Conservation (phyloP, 177 flowering plant species). For the Telopea speciosissima region DNA sequence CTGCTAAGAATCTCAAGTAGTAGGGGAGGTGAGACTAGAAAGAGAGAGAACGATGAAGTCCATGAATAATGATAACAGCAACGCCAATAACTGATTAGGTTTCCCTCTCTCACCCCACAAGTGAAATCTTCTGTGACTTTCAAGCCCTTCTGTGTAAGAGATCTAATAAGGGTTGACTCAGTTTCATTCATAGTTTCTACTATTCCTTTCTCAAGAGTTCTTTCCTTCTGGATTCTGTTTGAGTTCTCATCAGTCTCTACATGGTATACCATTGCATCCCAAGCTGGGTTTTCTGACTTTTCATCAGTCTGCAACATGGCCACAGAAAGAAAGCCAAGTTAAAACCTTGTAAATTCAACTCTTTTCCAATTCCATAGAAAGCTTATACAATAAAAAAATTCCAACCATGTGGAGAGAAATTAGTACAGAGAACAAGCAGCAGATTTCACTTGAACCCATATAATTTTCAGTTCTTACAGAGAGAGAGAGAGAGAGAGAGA, state of each 20-base stretch:
- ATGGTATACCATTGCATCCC: slow-evolving; percentile 40
- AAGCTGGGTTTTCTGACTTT: slow-evolving; percentile 30
- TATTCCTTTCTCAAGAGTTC: slow-evolving; percentile 37
- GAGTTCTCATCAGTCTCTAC: slow-evolving; percentile 9
- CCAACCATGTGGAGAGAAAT: too few species aligned
- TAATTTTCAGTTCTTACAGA: too few species aligned
- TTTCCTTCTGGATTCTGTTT: slow-evolving; percentile 9
- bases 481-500: too few species aligned
- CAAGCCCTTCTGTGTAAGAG: slow-evolving; percentile 45
- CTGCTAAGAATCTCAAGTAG: slow-evolving; percentile 15
- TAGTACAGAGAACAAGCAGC: too few species aligned
- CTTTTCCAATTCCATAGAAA: not conserved
- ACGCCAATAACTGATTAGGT: slow-evolving; percentile 69
- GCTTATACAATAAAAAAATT: too few species aligned
- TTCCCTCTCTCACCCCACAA: slow-evolving; percentile 79
- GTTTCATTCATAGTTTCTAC: slow-evolving; percentile 30
- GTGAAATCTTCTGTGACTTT: slow-evolving; percentile 33
- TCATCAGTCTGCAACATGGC: slow-evolving; percentile 23
- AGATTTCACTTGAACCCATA: too few species aligned
- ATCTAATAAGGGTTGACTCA: slow-evolving; percentile 22
- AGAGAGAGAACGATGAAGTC: slow-evolving; percentile 52
- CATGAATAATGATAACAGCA: slow-evolving; percentile 32
- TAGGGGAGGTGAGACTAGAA: slow-evolving; percentile 1
- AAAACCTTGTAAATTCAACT: not conserved
- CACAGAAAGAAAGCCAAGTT: not conserved